phyloP scores from a whole-genome alignment of 1,284 basidiomycete species.

The Takashimella tepidaria region DNA sequence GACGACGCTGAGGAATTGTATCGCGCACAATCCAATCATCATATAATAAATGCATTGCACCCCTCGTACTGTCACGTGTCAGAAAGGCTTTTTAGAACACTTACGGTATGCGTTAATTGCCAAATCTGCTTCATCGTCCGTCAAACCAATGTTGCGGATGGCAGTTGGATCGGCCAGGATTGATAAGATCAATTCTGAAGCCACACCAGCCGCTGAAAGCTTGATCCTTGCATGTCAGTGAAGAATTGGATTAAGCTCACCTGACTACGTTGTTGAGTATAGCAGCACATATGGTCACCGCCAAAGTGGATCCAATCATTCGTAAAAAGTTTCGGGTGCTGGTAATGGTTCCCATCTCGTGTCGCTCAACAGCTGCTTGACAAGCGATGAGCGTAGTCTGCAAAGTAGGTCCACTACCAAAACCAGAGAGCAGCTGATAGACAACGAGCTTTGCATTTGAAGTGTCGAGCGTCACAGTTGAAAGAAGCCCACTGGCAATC shows the following conservation, averaged over 20 bases:
- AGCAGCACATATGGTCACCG: slow-evolving; percentile 20
- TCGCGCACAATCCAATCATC: slow-evolving; percentile 11
- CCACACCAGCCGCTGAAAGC: neutral
- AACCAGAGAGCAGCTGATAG: slow-evolving; percentile 61
- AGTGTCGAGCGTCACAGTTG: slow-evolving; percentile 55
- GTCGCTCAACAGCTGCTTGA: slow-evolving; percentile 47
- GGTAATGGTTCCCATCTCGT: slow-evolving; percentile 37
- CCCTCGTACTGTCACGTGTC: neutral
- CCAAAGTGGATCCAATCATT: slow-evolving; percentile 26
- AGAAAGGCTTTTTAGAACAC: neutral
- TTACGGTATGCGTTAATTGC: slow-evolving; percentile 24
- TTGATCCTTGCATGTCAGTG: neutral
- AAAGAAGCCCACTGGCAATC: slow-evolving; percentile 61
- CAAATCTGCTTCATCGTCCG: slow-evolving; percentile 6
- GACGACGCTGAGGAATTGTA: slow-evolving; percentile 28
- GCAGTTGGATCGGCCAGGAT: slow-evolving; percentile 28
- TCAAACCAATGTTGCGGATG: slow-evolving; percentile 14
- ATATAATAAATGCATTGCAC: neutral
- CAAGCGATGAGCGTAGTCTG: slow-evolving; percentile 48
- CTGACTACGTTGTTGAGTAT: slow-evolving; percentile 29
- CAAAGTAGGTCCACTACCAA: slow-evolving; percentile 56
- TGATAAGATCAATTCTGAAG: neutral
- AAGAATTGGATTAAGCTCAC: neutral
- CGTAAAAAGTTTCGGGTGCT: slow-evolving; percentile 34
- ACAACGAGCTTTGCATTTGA: slow-evolving; percentile 56